Conservation (phyloP, 2,329 filamentous ascomycete species). For the Fusarium torulosum region DNA sequence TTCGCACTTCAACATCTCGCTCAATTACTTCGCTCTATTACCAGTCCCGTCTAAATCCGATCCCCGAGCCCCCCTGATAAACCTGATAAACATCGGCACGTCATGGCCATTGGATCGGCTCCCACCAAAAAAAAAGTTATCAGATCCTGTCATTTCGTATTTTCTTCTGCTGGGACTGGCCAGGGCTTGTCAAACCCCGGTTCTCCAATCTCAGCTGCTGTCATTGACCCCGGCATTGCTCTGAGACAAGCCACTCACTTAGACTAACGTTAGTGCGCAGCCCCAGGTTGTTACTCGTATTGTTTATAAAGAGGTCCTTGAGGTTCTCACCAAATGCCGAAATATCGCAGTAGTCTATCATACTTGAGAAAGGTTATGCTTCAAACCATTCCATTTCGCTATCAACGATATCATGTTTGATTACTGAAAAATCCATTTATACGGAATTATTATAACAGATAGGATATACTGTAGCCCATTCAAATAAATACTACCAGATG, state of each 20-base stretch:
- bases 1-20: constrained; percentile 21
- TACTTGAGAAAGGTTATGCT: neutral
- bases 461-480: constrained; percentile 16
- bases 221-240: neutral
- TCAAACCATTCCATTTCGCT: neutral
- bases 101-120: constrained; percentile 30
- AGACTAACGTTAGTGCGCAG: neutral
- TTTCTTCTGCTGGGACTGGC: neutral
- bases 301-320: neutral
- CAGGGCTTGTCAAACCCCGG: neutral
- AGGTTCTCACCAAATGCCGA: neutral
- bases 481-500: constrained; percentile 35
- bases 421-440: neutral
- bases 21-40: constrained; percentile 34
- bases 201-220: neutral
- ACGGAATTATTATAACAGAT: neutral
- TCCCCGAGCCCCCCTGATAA: constrained; percentile 32
- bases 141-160: constrained; percentile 24
- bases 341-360: neutral
- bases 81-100: constrained; percentile 17
- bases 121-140: constrained; percentile 20
- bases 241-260: neutral
- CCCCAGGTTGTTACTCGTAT: neutral
- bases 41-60: constrained; percentile 35
- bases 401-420: neutral